Conservation (phyloP, 202 grass and related monocot species). For the Brachypodium distachyon region DNA sequence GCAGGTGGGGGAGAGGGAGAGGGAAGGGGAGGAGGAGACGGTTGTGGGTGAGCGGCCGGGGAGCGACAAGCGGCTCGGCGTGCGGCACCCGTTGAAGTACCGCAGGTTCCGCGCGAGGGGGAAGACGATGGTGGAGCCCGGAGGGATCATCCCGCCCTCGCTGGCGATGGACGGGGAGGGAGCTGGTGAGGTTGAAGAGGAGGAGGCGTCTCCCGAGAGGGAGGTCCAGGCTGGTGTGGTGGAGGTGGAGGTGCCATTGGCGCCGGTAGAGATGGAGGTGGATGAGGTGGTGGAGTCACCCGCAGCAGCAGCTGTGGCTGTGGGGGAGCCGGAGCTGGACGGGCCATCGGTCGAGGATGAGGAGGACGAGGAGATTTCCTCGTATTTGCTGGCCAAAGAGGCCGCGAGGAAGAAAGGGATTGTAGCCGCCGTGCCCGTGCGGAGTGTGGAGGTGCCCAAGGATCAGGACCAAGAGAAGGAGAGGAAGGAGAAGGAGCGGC, state of each 20-base stretch:
- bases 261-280: conserved; percentile 24
- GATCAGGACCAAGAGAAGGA: conserved; percentile 10
- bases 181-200: conserved; percentile 22
- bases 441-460: background rate
- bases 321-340: conserved; percentile 3
- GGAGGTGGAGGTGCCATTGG: background rate
- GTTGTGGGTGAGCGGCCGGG: background rate
- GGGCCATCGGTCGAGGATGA: background rate
- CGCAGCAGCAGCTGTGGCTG: background rate
- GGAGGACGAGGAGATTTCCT: conserved; percentile 17
- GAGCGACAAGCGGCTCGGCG: conserved; percentile 50
- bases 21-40: background rate
- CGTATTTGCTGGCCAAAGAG: background rate
- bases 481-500: conserved; percentile 17
- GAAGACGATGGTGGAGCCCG: conserved; percentile 60
- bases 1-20: background rate
- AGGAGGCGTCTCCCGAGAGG: background rate
- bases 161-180: background rate
- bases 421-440: background rate
- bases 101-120: conserved; percentile 38
- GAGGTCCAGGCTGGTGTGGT: background rate
- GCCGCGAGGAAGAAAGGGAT: background rate
- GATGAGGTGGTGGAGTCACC: conserved; percentile 23
- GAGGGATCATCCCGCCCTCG: conserved; percentile 5
- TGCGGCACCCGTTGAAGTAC: conserved; percentile 56